These are phyloP conservation scores for Bremia lactucae DNA, from an alignment of 352 stramenopile species.

Conservation along the genomic window DNA sequence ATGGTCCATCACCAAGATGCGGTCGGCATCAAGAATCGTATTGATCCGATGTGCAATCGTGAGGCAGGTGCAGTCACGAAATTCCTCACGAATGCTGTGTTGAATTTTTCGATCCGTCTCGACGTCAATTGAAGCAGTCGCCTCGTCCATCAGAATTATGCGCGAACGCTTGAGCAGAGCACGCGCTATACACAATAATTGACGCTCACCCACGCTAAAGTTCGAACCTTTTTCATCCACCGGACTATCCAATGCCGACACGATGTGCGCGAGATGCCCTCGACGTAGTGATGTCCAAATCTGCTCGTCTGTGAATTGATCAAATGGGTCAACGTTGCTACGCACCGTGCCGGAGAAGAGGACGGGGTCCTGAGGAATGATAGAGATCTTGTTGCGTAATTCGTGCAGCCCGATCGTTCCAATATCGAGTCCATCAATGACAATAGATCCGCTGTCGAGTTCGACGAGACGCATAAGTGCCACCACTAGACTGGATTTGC, in stretches of 20 bases:
- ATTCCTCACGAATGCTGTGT: constrained; percentile 88
- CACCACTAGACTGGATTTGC: constrained; percentile 86
- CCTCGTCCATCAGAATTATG: constrained; percentile 98
- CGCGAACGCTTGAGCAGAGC: constrained; percentile 86
- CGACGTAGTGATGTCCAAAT: constrained; percentile 79
- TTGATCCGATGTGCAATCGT: constrained; percentile 97
- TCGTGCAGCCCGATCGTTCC: constrained; percentile 38
- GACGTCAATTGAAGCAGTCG: constrained; percentile 87
- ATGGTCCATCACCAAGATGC: constrained; percentile 92
- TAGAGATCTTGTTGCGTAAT: constrained; percentile 51
- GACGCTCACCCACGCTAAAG: constrained; percentile 91
- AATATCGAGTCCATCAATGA: constrained; percentile 60
- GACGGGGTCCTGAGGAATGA: constrained; percentile 92
- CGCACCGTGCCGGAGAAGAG: constrained; percentile 90
- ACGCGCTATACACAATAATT: constrained; percentile 92
- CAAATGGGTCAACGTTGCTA: constrained; percentile 89
- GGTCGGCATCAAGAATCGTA: constrained; percentile 94
- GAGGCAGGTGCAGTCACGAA: constrained; percentile 87
- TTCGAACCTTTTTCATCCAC: constrained; percentile 90
- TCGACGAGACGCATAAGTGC: constrained; percentile 88
- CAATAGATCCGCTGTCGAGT: constrained; percentile 50
- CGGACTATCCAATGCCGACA: constrained; percentile 31
- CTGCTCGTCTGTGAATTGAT: constrained; percentile 78
- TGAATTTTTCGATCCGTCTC: constrained; percentile 88
- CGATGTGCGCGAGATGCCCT: constrained; percentile 64